Conservation (phyloP, 2,329 filamentous ascomycete genomes). For the Cytospora paraplurivora region DNA sequence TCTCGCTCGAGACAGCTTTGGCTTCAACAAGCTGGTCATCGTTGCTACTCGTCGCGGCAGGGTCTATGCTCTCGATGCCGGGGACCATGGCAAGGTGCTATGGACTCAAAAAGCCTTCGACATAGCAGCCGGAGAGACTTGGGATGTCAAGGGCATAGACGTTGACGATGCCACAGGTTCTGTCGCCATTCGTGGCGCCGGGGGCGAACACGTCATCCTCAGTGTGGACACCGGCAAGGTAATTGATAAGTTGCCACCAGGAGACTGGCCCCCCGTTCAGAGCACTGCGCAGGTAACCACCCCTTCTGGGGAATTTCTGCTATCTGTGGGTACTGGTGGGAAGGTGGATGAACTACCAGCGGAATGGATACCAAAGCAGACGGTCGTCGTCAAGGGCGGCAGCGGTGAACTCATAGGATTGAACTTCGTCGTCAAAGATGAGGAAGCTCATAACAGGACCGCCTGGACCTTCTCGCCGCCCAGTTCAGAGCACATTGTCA, state of each 20-base stretch:
- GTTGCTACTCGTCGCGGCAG: conserved; percentile 79
- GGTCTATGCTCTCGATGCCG: conserved; percentile 78
- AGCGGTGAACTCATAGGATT: conserved; percentile 57
- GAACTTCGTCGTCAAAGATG: conserved; percentile 49
- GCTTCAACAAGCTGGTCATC: conserved; percentile 83
- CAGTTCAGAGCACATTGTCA: conserved; percentile 66
- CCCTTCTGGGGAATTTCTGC: conserved; percentile 53
- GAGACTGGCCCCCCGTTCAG: conserved; percentile 44
- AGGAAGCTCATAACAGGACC: conserved; percentile 48
- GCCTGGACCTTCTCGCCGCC: conserved; percentile 75
- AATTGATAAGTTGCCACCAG: conserved; percentile 46
- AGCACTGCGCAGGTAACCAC: conserved; percentile 57
- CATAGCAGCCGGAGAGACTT: conserved; percentile 55
- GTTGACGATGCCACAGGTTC: conserved; percentile 58
- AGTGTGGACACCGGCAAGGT: conserved; percentile 55
- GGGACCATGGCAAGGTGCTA: conserved; percentile 69
- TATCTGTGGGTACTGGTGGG: conserved; percentile 56
- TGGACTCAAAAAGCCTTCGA: conserved; percentile 73
- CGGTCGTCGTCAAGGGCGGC: conserved; percentile 54
- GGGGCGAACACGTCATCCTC: conserved; percentile 64
- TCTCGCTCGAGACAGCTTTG: conserved; percentile 73
- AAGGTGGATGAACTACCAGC: conserved; percentile 49
- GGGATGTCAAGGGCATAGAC: conserved; percentile 70
- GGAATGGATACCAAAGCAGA: conserved; percentile 52
- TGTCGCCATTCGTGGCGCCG: conserved; percentile 60